Base-by-base conservation (phyloP, 176 grass and related monocot genomes). In the Aegilops longissima region DNA sequence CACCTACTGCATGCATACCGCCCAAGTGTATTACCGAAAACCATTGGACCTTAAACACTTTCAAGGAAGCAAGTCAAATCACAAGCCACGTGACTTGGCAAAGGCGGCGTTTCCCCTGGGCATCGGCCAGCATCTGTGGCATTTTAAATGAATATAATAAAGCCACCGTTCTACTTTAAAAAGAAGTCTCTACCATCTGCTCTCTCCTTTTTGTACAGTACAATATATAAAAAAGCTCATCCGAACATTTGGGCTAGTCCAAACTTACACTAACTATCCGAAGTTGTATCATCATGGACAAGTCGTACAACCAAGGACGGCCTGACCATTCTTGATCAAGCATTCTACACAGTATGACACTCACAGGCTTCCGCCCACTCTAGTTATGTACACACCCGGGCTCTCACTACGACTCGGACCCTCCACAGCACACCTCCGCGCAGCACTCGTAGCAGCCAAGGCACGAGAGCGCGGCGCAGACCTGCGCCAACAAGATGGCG, bases 381-480 rank as follows among this genome's bases (percentile, higher is more conserved):
- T 82, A 65, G 54, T 56, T 84, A 93, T 81, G 85, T 84, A 93
- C 84, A 89, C 24, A 88, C 38, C 29, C 59, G 0, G 31, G 16
- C 52, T 5, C 10, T 3, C 29, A 67, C 82, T 88, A 92, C 6
- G 80, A 93, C 8, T 98, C 84, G 0, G 83, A 80, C 39, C 87
- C 84, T 47, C 74, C 61, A 39, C 91, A 93, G 75, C 96, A 98
- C 14, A 95, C 40, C 36, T 89, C 88, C 0, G 84, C 9, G 62
- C 96, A 98, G 88, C 96, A 96, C 63, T 98, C 96, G 6, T 81
- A 86, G 88, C 96, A 98, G 75, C 89, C 96, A 0, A 98, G 87
- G 87, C 82, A 98, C 11, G 96, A 79, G 16, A 98, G 84, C 6
- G 93, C 93, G 2, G 89, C 42, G 29, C 90, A 93, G 77, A 93